Base-by-base conservation (phyloP, 106 monocot species). In the Chionographis japonica region DNA sequence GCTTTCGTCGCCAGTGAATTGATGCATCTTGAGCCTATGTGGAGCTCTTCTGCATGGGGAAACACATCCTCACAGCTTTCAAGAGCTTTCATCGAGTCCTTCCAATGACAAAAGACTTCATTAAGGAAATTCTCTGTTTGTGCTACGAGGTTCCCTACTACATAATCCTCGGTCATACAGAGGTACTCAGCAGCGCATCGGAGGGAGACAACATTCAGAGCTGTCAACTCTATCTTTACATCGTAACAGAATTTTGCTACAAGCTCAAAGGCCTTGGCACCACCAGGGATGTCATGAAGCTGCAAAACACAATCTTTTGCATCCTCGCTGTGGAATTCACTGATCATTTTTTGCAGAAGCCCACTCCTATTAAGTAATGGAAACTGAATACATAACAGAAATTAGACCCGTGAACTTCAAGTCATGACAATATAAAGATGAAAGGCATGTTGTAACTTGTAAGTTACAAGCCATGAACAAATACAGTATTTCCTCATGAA, bases 211-310 rank as follows among this genome's bases (percentile, higher is more conserved):
- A 78, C 56, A 50, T 88, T 84, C 27, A 37, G 55, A 15, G 84
- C 80, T 50, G 67, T 78, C n/a, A 88, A 71, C 72, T 88, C 88
- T 0, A 78, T 39, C 54, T 61, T 77, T 3, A 84, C 42, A n/a
- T 81, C 87, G 42, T 88, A 84, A 58, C 83, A 88, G 74, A 88
- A 88, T 40, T 77, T 83, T 6, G 74, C 69, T 38, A 73, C 76
- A 3, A 81, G 70, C 65, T 78, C 80, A 42, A 88, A 88, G 14
- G 88, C 55, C 61, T 75, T 78, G 12, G 83, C 64, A 11, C 84
- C 80, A 38, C 84, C 88, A 13, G 84, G 88, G 12, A 88, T 67
- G 52, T 88, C 88, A 20, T 80, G 74, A 16, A 88, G 80, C 27
- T 81, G 57, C 8, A 84, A 20, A 50, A 61, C 54, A 50, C 72